Evolutionary conservation across 2,329 filamentous ascomycete genomes (phyloP).

Genomic region (Dactylellina parvicollis): DNA sequence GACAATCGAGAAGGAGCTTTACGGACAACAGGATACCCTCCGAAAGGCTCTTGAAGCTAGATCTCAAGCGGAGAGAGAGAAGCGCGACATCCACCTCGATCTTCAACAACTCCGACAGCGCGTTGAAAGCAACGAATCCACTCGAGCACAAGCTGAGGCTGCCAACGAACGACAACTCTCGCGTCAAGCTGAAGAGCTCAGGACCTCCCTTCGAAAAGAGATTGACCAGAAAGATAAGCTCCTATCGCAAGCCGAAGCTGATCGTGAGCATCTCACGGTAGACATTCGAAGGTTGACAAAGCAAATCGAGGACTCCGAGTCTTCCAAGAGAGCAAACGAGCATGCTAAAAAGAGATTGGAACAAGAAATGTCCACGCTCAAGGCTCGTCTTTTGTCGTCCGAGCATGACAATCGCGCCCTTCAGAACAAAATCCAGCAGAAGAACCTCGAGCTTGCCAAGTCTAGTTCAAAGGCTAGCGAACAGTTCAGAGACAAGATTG

Average conservation of each 20-base stretch:
- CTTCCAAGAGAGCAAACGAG: slow-evolving; percentile 78
- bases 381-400: slow-evolving; percentile 86
- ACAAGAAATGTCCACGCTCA: slow-evolving; percentile 87
- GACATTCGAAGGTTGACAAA: slow-evolving; percentile 88
- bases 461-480: slow-evolving; percentile 87
- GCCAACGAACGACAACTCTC: slow-evolving; percentile 82
- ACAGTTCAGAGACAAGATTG: slow-evolving; percentile 78
- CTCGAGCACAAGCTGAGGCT: slow-evolving; percentile 81
- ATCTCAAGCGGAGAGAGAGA: slow-evolving; percentile 81
- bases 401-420: slow-evolving; percentile 95
- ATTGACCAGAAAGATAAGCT: slow-evolving; percentile 81
- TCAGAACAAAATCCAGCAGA: slow-evolving; percentile 97
- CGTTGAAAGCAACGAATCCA: slow-evolving; percentile 85
- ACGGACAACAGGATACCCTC: slow-evolving; percentile 90
- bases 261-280: slow-evolving; percentile 77
- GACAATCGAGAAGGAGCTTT: slow-evolving; percentile 96
- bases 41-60: slow-evolving; percentile 85
- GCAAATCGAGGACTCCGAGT: slow-evolving; percentile 85
- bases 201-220: slow-evolving; percentile 79
- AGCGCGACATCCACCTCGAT: slow-evolving; percentile 87
- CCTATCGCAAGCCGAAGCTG: slow-evolving; percentile 79
- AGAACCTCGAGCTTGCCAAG: slow-evolving; percentile 93
- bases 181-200: slow-evolving; percentile 79
- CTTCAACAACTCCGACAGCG: slow-evolving; percentile 82
- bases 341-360: slow-evolving; percentile 71